These are phyloP conservation scores for Brassica cretica DNA, from an alignment of 345 rosid species.

Conservation along the genomic window DNA sequence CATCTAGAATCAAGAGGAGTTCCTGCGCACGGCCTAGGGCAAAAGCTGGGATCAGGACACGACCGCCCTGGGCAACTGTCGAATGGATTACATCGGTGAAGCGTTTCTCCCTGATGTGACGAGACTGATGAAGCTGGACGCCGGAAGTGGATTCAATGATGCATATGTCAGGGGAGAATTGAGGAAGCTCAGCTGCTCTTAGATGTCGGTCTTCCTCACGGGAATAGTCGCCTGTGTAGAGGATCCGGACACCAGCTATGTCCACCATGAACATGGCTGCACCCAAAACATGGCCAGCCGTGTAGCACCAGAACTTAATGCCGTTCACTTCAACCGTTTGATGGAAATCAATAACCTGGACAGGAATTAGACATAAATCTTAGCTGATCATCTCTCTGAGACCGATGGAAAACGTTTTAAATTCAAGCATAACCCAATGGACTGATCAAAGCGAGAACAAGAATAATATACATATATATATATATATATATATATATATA, in stretches of 20 bases:
- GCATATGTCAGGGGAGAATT: conserved; percentile 95
- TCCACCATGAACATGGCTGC: conserved; percentile 99
- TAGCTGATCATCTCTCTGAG: not conserved
- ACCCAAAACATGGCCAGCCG: conserved; percentile 98
- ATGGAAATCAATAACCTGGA: conserved; percentile 72
- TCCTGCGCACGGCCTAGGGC: conserved; percentile 90
- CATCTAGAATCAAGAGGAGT: conserved; percentile 80
- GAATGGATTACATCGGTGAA: conserved; percentile 92
- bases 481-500: not conserved
- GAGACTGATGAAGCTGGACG: conserved; percentile 93
- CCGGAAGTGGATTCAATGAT: conserved; percentile 94
- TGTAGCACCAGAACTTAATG: conserved; percentile 94
- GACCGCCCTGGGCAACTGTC: conserved; percentile 85
- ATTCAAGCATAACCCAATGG: not conserved
- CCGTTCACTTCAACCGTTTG: conserved; percentile 90
- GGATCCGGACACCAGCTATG: conserved; percentile 87
- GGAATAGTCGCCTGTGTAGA: conserved; percentile 94
- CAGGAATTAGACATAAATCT: conserved; percentile 1
- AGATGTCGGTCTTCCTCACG: conserved; percentile 96
- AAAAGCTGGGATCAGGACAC: conserved; percentile 81
- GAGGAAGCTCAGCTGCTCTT: conserved; percentile 92
- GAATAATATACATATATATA: not conserved
- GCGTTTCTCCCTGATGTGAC: conserved; percentile 85
- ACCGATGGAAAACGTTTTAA: not conserved
- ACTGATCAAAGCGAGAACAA: not conserved